Percentiles rank a stretch among this genome's conserved stretches.
Evolutionary conservation across 371 early-diverging fungal genomes (phyloP).

Genomic region (Lichtheimia ornata): DNA sequence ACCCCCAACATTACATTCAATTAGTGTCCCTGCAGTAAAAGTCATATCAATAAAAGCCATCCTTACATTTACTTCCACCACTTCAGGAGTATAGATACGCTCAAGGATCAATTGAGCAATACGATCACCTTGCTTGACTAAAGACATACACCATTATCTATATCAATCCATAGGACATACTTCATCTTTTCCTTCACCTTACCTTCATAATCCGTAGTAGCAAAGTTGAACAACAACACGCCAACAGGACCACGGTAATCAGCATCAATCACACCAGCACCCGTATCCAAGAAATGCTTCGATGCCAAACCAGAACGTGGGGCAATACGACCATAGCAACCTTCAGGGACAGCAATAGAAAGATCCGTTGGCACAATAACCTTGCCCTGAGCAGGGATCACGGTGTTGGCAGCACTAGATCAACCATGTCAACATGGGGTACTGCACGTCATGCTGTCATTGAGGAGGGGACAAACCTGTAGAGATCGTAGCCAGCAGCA

Average conservation of each 20-base stretch:
- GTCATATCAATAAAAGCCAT: not conserved
- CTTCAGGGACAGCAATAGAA: constrained; percentile 79
- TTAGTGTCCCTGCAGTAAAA: not conserved
- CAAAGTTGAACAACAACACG: constrained; percentile 92
- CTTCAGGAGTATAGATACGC: constrained; percentile 78
- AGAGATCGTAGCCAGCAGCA: constrained; percentile 97
- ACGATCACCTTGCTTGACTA: constrained; percentile 88
- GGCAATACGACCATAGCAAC: constrained; percentile 95
- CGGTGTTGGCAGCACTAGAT: constrained; percentile 62
- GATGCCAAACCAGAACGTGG: constrained; percentile 92
- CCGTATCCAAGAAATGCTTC: constrained; percentile 91
- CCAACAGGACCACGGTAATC: constrained; percentile 90
- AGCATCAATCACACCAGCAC: constrained; percentile 96
- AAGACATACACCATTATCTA: constrained; percentile 14
- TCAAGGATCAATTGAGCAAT: constrained; percentile 97
- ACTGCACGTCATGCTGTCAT: not conserved
- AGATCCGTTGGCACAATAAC: constrained; percentile 83
- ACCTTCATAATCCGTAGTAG: constrained; percentile 76
- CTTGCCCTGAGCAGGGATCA: constrained; percentile 75
- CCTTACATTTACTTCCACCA: constrained; percentile 74
- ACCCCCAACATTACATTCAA: no score
- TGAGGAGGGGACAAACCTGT: constrained; percentile 53
- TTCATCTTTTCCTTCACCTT: constrained; percentile 63
- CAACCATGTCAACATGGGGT: not conserved
- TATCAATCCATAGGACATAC: constrained; percentile 61